Conservation (phyloP, 1,284 basidiomycete genomes). For the Cryptococcus sp. region DNA sequence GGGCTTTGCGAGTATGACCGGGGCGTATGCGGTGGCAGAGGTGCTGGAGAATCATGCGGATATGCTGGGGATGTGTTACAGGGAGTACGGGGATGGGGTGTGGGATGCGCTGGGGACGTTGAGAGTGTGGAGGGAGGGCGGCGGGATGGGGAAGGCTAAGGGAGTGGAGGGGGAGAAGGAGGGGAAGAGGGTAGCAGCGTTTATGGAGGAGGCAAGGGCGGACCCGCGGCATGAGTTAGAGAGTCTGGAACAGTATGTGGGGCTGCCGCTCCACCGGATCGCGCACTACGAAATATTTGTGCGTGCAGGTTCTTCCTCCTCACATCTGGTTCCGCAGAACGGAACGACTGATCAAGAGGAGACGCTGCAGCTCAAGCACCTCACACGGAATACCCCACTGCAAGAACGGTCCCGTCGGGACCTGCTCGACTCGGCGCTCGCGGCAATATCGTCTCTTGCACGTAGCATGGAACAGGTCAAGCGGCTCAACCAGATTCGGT, state of each 20-base stretch:
- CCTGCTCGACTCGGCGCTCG: background rate
- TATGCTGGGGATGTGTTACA: background rate
- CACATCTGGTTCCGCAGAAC: background rate
- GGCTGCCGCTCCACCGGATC: background rate
- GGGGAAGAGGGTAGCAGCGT: background rate
- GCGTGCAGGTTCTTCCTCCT: background rate
- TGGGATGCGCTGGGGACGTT: background rate
- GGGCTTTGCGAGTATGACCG: background rate
- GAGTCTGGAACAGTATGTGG: background rate
- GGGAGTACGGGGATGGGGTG: background rate
- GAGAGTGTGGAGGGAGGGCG: background rate
- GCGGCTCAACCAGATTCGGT: background rate
- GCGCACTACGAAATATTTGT: conserved; percentile 2
- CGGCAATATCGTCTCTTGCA: background rate
- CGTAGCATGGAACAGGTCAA: background rate
- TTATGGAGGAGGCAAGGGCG: background rate
- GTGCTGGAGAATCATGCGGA: background rate
- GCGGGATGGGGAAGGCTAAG: background rate
- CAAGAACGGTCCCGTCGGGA: background rate
- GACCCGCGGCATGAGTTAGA: background rate
- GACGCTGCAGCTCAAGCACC: background rate
- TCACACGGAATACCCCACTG: background rate
- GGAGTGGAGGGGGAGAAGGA: background rate
- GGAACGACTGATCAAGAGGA: background rate
- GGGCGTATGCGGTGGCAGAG: background rate